phyloP scores from a whole-genome alignment of 805 yeast species.

The Starmera caribaea region DNA sequence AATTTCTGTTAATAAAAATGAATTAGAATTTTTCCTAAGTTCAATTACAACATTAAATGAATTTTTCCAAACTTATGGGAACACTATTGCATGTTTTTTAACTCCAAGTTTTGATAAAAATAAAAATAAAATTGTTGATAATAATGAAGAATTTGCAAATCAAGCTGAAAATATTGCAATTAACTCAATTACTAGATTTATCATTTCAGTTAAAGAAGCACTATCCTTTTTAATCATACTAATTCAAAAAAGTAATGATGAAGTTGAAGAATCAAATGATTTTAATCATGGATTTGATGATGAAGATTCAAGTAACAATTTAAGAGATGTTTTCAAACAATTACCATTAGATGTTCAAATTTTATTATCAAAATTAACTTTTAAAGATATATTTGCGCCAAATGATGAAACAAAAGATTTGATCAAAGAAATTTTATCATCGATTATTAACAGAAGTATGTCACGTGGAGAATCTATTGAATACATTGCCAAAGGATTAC shows the following conservation, averaged over 20 bases:
- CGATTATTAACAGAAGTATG: constrained; percentile 82
- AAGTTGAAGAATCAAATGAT: constrained; percentile 9
- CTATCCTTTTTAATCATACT: constrained; percentile 78
- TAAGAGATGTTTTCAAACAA: constrained; percentile 61
- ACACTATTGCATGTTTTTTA: constrained; percentile 48
- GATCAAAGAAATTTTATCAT: constrained; percentile 78
- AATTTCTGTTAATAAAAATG: constrained; percentile 34
- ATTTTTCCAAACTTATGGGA: constrained; percentile 58
- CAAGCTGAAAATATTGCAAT: constrained; percentile 92
- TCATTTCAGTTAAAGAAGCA: constrained; percentile 79
- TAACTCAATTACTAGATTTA: constrained; percentile 62
- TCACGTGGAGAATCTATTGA: constrained; percentile 91
- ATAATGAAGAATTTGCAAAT: constrained; percentile 52
- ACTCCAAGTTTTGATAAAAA: constrained; percentile 34
- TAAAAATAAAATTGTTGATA: constrained; percentile 23
- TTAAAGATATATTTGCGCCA: constrained; percentile 72
- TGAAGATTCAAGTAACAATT: constrained; percentile 21
- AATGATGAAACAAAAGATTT: constrained; percentile 41
- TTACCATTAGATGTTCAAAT: constrained; percentile 59
- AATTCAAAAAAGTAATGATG: constrained; percentile 54
- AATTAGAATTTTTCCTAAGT: constrained; percentile 61
- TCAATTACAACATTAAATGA: constrained; percentile 61
- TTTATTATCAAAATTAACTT: constrained; percentile 55
- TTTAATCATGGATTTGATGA: constrained; percentile 2
- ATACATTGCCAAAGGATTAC: constrained; percentile 74